Conservation (phyloP, 2,329 filamentous ascomycete genomes). For the Diaporthe sp. region DNA sequence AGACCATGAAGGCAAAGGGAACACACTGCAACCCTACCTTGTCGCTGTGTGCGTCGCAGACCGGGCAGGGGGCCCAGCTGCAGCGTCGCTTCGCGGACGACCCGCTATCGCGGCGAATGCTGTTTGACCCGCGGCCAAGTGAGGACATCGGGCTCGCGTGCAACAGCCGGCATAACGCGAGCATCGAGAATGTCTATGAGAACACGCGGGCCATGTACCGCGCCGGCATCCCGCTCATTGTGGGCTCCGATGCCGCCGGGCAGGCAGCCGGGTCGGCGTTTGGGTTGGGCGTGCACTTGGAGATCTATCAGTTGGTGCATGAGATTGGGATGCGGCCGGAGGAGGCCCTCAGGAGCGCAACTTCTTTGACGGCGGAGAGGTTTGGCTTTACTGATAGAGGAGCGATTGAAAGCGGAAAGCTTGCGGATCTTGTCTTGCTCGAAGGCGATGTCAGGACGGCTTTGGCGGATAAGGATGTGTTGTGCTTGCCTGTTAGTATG, state of each 20-base stretch:
- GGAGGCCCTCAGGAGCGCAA: slow-evolving; percentile 2
- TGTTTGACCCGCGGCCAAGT: background rate
- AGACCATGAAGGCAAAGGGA: background rate
- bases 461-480: background rate
- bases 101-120: background rate
- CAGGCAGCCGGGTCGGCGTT: background rate
- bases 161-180: slow-evolving; percentile 3
- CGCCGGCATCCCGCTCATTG: background rate
- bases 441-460: slow-evolving; percentile 9
- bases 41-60: slow-evolving; percentile 3
- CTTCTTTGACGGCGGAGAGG: background rate
- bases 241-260: background rate
- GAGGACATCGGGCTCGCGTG: slow-evolving; percentile 2
- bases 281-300: slow-evolving; percentile 1
- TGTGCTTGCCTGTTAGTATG: slow-evolving; percentile 9
- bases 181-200: slow-evolving; percentile 21
- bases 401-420: background rate
- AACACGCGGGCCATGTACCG: background rate
- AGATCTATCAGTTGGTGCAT: slow-evolving; percentile 4
- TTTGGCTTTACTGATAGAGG: background rate
- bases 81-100: background rate
- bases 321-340: slow-evolving; percentile 5
- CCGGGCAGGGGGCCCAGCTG: background rate
- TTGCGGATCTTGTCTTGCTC: slow-evolving; percentile 6
- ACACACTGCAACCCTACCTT: slow-evolving; percentile 3